Evolutionary conservation across 257 asterid species (phyloP).

Genomic region (Solanum chilense): DNA sequence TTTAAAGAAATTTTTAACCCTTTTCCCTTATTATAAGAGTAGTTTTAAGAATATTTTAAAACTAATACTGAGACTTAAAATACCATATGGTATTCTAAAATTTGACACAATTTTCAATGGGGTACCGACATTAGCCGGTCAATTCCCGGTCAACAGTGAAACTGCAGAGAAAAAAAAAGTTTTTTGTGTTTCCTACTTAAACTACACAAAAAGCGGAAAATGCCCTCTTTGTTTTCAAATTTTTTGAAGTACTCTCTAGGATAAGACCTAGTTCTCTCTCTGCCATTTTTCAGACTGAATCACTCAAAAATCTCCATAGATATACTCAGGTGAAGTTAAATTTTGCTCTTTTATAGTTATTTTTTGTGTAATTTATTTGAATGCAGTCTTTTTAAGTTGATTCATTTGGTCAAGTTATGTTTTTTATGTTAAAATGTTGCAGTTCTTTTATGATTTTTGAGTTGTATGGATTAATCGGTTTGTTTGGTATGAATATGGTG

Average conservation of each 20-base stretch:
- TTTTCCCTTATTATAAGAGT: too few species aligned
- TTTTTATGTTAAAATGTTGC: neutral
- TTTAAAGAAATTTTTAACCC: too few species aligned
- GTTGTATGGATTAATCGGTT: neutral
- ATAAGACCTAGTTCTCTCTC: slow-evolving; percentile 13
- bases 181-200: neutral
- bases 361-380: neutral
- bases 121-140: neutral
- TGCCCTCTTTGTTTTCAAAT: slow-evolving; percentile 28
- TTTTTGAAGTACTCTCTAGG: slow-evolving; percentile 14
- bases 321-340: neutral
- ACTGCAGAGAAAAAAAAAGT: neutral
- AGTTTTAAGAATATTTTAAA: too few species aligned
- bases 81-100: neutral
- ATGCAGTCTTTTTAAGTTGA: neutral
- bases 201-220: neutral
- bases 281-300: neutral
- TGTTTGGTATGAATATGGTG: neutral
- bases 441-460: neutral
- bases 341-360: neutral
- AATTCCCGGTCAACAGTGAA: neutral
- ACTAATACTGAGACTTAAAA: neutral
- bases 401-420: neutral
- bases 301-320: neutral
- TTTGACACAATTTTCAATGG: neutral